Evolutionary conservation across 1,284 basidiomycete genomes (phyloP).

Genomic region (Trichosporon sp.): DNA sequence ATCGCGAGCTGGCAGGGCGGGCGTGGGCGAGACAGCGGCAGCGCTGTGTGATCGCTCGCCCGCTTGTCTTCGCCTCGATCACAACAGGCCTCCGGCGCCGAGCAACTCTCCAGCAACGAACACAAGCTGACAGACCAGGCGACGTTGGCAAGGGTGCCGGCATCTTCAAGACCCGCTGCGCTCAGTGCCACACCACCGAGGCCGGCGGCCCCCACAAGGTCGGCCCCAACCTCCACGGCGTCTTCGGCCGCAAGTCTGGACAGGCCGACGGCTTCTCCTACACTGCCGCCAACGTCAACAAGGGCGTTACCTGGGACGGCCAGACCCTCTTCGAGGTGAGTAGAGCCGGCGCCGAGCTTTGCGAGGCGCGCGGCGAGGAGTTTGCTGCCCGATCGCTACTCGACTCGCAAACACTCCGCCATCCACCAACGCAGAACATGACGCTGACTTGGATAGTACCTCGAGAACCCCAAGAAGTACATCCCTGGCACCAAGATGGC

Average conservation of each 20-base stretch:
- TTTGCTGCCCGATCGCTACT: neutral
- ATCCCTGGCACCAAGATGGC: conserved; percentile 96
- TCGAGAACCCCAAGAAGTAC: conserved; percentile 57
- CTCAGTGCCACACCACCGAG: conserved; percentile 91
- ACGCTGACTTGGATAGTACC: conserved; percentile 17
- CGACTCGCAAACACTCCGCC: neutral
- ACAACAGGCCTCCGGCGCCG: neutral
- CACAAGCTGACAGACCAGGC: conserved; percentile 57
- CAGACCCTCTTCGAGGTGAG: conserved; percentile 46
- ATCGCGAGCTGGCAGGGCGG: no score
- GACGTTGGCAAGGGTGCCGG: conserved; percentile 80
- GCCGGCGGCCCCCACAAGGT: conserved; percentile 67
- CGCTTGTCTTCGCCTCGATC: neutral
- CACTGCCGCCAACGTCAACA: conserved; percentile 94
- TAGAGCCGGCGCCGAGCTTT: neutral
- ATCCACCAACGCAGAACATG: neutral
- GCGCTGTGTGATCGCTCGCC: neutral
- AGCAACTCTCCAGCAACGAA: neutral
- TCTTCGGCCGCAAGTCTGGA: conserved; percentile 82
- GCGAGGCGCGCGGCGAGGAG: neutral
- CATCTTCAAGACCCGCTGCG: conserved; percentile 78
- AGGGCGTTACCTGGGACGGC: conserved; percentile 71
- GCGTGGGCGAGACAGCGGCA: neutral
- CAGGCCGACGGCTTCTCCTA: conserved; percentile 83
- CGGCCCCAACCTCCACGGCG: conserved; percentile 91